Percentiles rank a stretch among this genome's conserved stretches.
phyloP scores from a whole-genome alignment of 73 alveolate genomes.

The Blepharisma japonicum region DNA sequence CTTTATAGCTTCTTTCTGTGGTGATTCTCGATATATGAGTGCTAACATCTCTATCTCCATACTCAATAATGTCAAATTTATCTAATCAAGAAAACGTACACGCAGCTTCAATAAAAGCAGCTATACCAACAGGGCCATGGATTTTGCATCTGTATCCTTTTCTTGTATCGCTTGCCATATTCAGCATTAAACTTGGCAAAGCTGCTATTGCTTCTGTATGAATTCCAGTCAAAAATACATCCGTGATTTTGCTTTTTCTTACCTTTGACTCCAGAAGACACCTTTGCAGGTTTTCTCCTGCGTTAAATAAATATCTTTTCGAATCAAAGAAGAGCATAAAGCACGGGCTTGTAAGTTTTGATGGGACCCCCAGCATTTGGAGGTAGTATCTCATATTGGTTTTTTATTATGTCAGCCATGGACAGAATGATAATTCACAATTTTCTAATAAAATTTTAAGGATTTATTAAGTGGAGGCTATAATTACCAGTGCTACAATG shows the following conservation, averaged over 20 bases:
- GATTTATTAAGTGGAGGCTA: background rate
- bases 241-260: background rate
- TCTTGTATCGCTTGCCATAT: background rate
- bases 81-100: background rate
- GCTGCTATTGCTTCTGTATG: background rate
- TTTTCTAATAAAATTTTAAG: background rate
- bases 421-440: no score
- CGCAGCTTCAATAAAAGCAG: background rate
- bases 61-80: background rate
- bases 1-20: background rate
- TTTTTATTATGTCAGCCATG: no score
- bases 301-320: constrained; percentile 13
- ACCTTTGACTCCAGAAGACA: background rate
- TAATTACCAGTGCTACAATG: background rate
- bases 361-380: constrained; percentile 16
- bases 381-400: constrained; percentile 7
- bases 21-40: background rate
- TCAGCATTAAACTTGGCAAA: constrained; percentile 26
- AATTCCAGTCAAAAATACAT: constrained; percentile 9
- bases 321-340: constrained; percentile 29
- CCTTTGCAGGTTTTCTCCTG: constrained; percentile 14
- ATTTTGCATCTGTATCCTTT: background rate
- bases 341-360: constrained; percentile 1
- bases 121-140: constrained; percentile 24
- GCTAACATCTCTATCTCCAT: background rate